These are phyloP conservation scores for Monoraphidium neglectum DNA, from an alignment of 139 green algal species.

Conservation along the genomic window DNA sequence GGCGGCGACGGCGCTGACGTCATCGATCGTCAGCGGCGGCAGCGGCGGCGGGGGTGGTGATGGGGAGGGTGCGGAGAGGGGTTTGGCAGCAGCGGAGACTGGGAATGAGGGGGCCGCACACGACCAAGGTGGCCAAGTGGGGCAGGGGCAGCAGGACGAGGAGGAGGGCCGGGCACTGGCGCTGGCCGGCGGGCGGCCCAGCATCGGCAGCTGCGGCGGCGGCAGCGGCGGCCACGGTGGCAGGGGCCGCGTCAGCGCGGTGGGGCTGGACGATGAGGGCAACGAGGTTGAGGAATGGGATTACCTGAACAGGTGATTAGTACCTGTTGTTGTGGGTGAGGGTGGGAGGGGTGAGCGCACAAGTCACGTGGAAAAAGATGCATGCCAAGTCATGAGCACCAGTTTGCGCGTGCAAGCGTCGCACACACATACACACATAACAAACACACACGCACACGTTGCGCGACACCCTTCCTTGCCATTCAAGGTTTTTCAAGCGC, in stretches of 20 bases:
- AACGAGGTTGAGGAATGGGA: conserved; percentile 71
- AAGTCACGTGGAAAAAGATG: background rate
- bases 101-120: background rate
- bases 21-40: background rate
- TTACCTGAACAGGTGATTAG: conserved; percentile 81
- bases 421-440: too few species aligned
- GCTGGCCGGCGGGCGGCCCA: background rate
- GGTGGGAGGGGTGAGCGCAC: background rate
- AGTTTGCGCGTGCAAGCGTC: too few species aligned
- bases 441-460: too few species aligned
- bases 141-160: background rate
- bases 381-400: background rate
- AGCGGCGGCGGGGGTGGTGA: too few species aligned
- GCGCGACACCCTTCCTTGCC: too few species aligned
- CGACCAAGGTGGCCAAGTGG: background rate
- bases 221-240: too few species aligned
- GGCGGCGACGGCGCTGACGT: background rate
- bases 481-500: conserved; percentile 43
- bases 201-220: background rate
- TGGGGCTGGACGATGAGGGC: conserved; percentile 46
- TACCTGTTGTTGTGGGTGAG: too few species aligned
- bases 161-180: background rate
- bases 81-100: background rate
- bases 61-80: conserved; percentile 9
- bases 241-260: conserved; percentile 18